Conservation (phyloP, 1,284 basidiomycete genomes). For the Apiotrichum domesticum region DNA sequence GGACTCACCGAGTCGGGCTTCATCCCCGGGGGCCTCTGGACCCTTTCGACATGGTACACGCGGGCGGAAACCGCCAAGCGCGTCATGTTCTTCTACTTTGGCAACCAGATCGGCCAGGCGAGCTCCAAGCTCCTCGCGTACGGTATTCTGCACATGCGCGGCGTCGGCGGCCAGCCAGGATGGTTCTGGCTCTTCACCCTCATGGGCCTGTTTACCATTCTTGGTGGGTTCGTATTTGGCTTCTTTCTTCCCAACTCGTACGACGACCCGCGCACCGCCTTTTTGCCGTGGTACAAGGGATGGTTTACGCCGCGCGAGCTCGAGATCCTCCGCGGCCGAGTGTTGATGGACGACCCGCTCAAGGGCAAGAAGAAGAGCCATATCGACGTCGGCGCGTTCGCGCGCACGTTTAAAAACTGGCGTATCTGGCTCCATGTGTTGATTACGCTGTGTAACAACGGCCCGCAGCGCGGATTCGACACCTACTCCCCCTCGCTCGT, state of each 20-base stretch:
- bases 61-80: conserved; percentile 27
- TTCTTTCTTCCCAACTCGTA: conserved; percentile 31
- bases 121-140: conserved; percentile 23
- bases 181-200: conserved; percentile 28
- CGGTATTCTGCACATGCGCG: conserved; percentile 29
- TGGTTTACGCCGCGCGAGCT: conserved; percentile 31
- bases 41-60: conserved; percentile 24
- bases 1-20: conserved; percentile 29
- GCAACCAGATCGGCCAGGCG: conserved; percentile 23
- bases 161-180: conserved; percentile 24
- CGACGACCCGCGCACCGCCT: conserved; percentile 17
- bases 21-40: conserved; percentile 27
- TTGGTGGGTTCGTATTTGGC: conserved; percentile 26
- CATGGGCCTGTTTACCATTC: conserved; percentile 28
- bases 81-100: conserved; percentile 33
- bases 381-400: conserved; percentile 21
- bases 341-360: conserved; percentile 32
- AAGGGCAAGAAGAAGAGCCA: conserved; percentile 33
- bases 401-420: conserved; percentile 19
- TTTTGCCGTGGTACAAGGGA: conserved; percentile 21
- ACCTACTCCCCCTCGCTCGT: conserved; percentile 35
- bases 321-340: conserved; percentile 31
- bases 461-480: conserved; percentile 27
- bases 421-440: conserved; percentile 30
- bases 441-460: conserved; percentile 33